phyloP scores from a whole-genome alignment of 768 basidiomycete species.

The Erythrobasidium yunnanense region DNA sequence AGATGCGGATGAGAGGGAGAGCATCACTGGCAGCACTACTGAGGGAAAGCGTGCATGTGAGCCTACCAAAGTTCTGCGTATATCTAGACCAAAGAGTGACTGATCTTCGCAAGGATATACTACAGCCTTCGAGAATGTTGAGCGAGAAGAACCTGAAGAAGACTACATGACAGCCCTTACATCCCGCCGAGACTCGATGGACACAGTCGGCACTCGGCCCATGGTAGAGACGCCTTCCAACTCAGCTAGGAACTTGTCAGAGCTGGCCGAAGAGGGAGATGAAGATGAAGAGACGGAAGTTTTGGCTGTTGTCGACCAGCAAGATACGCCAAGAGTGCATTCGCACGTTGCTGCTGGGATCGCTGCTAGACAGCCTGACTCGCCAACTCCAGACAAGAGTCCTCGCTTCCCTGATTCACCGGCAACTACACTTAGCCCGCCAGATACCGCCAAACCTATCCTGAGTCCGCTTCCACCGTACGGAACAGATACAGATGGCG shows the following conservation, averaged over 20 bases:
- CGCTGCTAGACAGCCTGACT: slow-evolving; percentile 2
- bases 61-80: no score
- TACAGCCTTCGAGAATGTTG: no score
- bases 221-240: background rate
- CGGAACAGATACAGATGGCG: background rate
- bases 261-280: background rate
- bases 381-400: slow-evolving; percentile 6
- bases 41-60: no score
- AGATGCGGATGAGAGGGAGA: background rate
- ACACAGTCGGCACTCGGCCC: background rate
- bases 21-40: background rate
- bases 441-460: background rate
- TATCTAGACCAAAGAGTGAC: no score
- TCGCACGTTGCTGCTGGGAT: background rate
- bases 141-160: no score
- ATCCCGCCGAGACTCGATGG: slow-evolving; percentile 22
- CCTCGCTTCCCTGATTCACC: background rate
- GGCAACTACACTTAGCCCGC: background rate
- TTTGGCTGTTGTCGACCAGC: background rate
- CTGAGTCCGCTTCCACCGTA: background rate
- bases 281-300: slow-evolving; percentile 21
- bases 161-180: slow-evolving; percentile 24
- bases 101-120: no score
- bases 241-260: background rate
- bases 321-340: background rate